Percentiles rank a stretch among this genome's conserved stretches.
Evolutionary conservation across 352 stramenopile species (phyloP).

Genomic region (Globisporangium cederbergense): DNA sequence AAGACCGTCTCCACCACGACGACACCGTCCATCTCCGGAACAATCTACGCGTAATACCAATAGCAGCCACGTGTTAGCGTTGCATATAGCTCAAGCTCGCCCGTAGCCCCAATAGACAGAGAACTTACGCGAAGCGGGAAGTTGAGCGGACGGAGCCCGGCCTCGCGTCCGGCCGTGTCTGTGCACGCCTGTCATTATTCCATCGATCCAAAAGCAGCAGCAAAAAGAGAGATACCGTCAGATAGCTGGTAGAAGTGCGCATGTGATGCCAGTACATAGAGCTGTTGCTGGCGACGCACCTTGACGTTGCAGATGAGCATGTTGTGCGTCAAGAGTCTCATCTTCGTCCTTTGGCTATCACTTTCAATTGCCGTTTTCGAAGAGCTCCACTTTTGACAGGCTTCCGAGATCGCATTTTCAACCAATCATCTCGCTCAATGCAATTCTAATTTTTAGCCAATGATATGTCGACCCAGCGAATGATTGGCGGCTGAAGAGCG

Average conservation of each 20-base stretch:
- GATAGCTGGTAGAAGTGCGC: not conserved
- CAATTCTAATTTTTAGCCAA: conserved; percentile 23
- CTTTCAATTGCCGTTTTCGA: not conserved
- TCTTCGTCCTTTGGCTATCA: conserved; percentile 18
- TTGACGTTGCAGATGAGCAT: conserved; percentile 88
- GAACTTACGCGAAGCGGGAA: conserved; percentile 64
- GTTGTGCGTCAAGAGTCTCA: conserved; percentile 85
- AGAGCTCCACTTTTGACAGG: conserved; percentile 3
- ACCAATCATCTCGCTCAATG: conserved; percentile 4
- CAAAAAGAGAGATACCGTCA: not conserved
- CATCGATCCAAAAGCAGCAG: conserved; percentile 4
- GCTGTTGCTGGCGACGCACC: conserved; percentile 18
- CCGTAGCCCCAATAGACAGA: not conserved
- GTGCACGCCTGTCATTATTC: conserved; percentile 47
- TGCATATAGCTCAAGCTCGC: not conserved
- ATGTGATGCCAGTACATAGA: not conserved
- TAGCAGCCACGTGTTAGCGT: not conserved
- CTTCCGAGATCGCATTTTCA: not conserved
- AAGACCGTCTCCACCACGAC: conserved; percentile 78
- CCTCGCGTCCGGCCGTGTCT: conserved; percentile 66
- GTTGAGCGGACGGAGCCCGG: conserved; percentile 60
- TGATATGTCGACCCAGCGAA: conserved; percentile 20
- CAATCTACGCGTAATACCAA: conserved; percentile 40
- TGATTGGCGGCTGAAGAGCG: conserved; percentile 32
- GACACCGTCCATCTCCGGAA: conserved; percentile 72